Base-by-base conservation (phyloP, 202 grass and related monocot species). In the Setaria italica region DNA sequence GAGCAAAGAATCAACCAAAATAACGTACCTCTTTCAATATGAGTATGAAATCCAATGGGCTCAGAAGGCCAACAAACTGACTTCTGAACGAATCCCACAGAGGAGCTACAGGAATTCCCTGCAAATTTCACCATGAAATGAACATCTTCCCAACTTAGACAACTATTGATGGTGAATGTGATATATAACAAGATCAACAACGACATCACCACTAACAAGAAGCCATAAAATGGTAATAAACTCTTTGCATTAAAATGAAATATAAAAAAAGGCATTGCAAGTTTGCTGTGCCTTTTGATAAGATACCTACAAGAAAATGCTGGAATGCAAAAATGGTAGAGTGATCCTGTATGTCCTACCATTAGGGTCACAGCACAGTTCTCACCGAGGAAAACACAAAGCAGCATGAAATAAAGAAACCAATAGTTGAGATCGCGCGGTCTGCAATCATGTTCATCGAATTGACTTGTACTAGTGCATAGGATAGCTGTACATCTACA, bases 81-180 rank as follows among this genome's bases (percentile, higher is more conserved):
- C 97, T 87, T 79, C 78, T 97, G 77, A 80, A 85, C 11, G 86
- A 91, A 49, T 99, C 97, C 97, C 97, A 99, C 17, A 99, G 56
- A 78, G 97, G 97, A 76, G 97, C 97, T 79, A 97, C 97, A 84
- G 97, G 92, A 87, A 99, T 94, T 83, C 94, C 97, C 97, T 99
- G 88, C 72, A 92, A 86, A 17, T 74, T 74, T 35, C 48, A 78
- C 32, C 48, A 67, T 34, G 65, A 35, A 57, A 72, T 77, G 9
- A 62, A 77, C 62, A 70, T 77, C 62, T 58, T 76, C 16, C 4
- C n/a, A 84, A 50, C 49, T 41, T 41, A 72, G 0, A 9, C 30
- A 11, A 46, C 63, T 37, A 78, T 66, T 81, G 39, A 68, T 41
- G 13, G 32, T 25, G 4, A 70, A 55, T 75, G 39, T 14, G 62